These are phyloP conservation scores for Danielia reshetovae DNA, from an alignment of 805 yeast genomes.

Conservation along the genomic window DNA sequence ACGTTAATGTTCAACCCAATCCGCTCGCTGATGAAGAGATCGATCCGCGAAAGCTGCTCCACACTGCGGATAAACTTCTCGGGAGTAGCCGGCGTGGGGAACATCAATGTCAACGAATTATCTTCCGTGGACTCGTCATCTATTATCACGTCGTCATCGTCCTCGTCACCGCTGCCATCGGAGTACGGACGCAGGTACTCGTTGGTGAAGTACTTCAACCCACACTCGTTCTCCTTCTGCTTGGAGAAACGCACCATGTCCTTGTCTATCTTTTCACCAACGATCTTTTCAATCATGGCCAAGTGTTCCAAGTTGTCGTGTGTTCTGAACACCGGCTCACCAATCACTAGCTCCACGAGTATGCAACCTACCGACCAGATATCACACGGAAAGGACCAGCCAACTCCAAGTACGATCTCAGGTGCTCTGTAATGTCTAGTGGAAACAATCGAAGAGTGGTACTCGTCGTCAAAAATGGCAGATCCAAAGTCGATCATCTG, in stretches of 20 bases:
- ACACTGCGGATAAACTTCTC: constrained; percentile 37
- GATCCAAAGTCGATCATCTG: constrained; percentile 96
- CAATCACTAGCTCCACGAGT: constrained; percentile 83
- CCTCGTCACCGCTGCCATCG: constrained; percentile 10
- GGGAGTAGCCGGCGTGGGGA: constrained; percentile 38
- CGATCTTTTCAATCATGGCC: constrained; percentile 87
- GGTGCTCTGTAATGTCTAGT: constrained; percentile 98
- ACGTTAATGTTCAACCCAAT: constrained; percentile 38
- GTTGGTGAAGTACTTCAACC: constrained; percentile 34
- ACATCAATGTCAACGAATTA: constrained; percentile 27
- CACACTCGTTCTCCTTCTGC: constrained; percentile 37
- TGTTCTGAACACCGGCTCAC: constrained; percentile 91
- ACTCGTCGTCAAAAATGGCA: constrained; percentile 90
- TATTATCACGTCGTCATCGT: constrained; percentile 23
- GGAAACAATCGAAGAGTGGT: constrained; percentile 86
- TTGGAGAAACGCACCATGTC: constrained; percentile 33
- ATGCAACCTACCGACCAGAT: constrained; percentile 97
- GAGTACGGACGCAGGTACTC: constrained; percentile 11
- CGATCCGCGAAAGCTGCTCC: constrained; percentile 39
- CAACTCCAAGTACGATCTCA: constrained; percentile 88
- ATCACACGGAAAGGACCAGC: constrained; percentile 97
- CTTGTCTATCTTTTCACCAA: constrained; percentile 51
- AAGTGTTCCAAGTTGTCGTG: constrained; percentile 93
- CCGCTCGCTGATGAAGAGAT: constrained; percentile 39
- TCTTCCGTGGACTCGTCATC: constrained; percentile 27